These are phyloP conservation scores for Tetrapyrgos nigripes DNA, from an alignment of 1,284 basidiomycete genomes.

Conservation along the genomic window DNA sequence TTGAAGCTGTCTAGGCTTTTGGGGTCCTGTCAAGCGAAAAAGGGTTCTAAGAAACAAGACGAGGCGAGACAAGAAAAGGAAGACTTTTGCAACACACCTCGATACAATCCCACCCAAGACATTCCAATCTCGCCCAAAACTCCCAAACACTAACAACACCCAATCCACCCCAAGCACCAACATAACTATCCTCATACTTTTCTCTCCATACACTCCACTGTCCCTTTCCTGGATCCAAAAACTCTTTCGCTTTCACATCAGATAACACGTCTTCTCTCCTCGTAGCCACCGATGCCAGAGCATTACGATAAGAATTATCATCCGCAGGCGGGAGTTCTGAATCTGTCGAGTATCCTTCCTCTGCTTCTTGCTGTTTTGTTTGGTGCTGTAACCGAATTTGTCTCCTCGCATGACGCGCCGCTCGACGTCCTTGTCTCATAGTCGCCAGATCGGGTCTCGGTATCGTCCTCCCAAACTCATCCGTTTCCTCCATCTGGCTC, in stretches of 20 bases:
- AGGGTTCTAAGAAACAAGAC: conserved; percentile 34
- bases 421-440: conserved; percentile 57
- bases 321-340: conserved; percentile 73
- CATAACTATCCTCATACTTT: conserved; percentile 82
- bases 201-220: conserved; percentile 86
- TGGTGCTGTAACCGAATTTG: conserved; percentile 45
- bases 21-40: conserved; percentile 47
- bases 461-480: conserved; percentile 69
- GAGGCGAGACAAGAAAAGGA: conserved; percentile 3
- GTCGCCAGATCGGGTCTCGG: conserved; percentile 52
- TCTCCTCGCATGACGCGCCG: conserved; percentile 58
- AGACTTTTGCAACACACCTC: conserved; percentile 56
- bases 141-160: conserved; percentile 94
- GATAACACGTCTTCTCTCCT: conserved; percentile 68
- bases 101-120: conserved; percentile 88
- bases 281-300: conserved; percentile 61
- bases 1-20: conserved; percentile 78
- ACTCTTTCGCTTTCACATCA: conserved; percentile 90
- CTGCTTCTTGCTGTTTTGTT: conserved; percentile 43
- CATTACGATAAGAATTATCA: conserved; percentile 71
- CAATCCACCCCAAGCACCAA: conserved; percentile 89
- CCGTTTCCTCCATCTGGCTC: conserved; percentile 55
- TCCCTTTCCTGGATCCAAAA: conserved; percentile 82
- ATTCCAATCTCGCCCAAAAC: conserved; percentile 91
- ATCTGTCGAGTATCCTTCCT: conserved; percentile 90